Evolutionary conservation across 148 eudicot genomes (phyloP).

Genomic region (Silene latifolia): DNA sequence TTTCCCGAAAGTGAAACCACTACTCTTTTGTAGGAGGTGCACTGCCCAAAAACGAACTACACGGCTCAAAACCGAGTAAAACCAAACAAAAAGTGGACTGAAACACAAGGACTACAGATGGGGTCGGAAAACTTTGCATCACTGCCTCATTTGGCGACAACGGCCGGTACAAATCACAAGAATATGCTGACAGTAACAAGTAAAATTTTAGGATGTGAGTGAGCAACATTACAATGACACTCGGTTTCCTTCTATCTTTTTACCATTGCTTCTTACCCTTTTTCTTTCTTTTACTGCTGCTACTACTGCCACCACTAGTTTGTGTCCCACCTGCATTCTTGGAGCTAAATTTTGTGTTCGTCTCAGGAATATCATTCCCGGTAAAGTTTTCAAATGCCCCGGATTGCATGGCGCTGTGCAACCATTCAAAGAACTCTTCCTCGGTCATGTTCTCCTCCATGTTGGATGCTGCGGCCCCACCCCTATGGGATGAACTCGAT

Average conservation of each 20-base stretch:
- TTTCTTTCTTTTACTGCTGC: slow-evolving; percentile 66
- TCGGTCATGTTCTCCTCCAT: slow-evolving; percentile 78
- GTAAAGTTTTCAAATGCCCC: slow-evolving; percentile 66
- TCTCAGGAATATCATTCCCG: slow-evolving; percentile 37
- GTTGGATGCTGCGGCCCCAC: slow-evolving; percentile 38
- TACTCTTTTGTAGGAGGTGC: neutral
- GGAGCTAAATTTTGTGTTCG: slow-evolving; percentile 14
- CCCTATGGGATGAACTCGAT: slow-evolving; percentile 45
- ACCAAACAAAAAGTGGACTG: neutral
- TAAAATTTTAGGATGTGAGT: neutral
- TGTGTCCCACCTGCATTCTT: slow-evolving; percentile 24
- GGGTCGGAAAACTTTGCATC: neutral
- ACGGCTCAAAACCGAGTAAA: neutral
- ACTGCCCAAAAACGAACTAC: neutral
- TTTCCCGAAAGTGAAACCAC: neutral
- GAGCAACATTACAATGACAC: slow-evolving; percentile 19
- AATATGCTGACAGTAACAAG: neutral
- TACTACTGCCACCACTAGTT: slow-evolving; percentile 29
- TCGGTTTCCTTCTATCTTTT: neutral
- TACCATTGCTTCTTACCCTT: slow-evolving; percentile 78
- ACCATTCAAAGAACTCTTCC: slow-evolving; percentile 85
- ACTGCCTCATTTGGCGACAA: neutral
- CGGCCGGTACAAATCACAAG: neutral
- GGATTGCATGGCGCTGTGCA: slow-evolving; percentile 72
- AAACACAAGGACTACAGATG: neutral